Percentiles rank a stretch among this genome's conserved stretches.
These are phyloP conservation scores for Talaromyces sp. DNA, from an alignment of 2,329 filamentous ascomycete genomes.

Conservation along the genomic window DNA sequence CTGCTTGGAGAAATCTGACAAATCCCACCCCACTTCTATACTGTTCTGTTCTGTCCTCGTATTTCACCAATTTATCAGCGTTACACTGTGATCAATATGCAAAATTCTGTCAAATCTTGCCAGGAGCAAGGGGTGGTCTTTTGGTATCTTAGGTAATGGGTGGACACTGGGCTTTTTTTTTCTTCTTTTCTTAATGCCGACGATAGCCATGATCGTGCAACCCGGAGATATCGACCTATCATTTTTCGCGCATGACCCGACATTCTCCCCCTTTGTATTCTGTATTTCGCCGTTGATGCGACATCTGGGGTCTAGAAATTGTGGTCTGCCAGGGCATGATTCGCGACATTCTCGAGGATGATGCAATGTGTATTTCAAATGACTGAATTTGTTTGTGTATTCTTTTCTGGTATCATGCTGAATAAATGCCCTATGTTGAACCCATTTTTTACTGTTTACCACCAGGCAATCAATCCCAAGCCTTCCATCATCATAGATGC, in stretches of 20 bases:
- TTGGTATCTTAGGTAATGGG: conserved; percentile 3
- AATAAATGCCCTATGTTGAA: not conserved
- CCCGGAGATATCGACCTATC: conserved; percentile 2
- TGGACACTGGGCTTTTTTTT: not conserved
- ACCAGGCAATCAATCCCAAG: conserved; percentile 46
- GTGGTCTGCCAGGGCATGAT: not conserved
- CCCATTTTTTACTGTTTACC: conserved; percentile 24
- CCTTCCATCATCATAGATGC: conserved; percentile 48
- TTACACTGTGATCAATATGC: not conserved
- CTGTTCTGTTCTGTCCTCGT: not conserved
- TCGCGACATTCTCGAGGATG: not conserved
- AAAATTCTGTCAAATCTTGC: not conserved
- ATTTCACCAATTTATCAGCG: not conserved
- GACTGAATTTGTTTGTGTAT: not conserved
- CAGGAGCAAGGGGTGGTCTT: not conserved
- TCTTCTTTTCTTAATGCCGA: not conserved
- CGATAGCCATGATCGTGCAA: not conserved
- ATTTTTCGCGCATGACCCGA: not conserved
- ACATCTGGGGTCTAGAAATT: not conserved
- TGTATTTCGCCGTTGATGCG: not conserved
- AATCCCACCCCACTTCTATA: conserved; percentile 6
- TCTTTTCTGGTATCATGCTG: not conserved
- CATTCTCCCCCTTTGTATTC: not conserved
- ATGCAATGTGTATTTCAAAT: not conserved
- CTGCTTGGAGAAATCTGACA: not conserved